Percentiles rank a stretch among this genome's conserved stretches.
phyloP scores from a whole-genome alignment of 163 green algal genomes.

The Chloromonas sp. region DNA sequence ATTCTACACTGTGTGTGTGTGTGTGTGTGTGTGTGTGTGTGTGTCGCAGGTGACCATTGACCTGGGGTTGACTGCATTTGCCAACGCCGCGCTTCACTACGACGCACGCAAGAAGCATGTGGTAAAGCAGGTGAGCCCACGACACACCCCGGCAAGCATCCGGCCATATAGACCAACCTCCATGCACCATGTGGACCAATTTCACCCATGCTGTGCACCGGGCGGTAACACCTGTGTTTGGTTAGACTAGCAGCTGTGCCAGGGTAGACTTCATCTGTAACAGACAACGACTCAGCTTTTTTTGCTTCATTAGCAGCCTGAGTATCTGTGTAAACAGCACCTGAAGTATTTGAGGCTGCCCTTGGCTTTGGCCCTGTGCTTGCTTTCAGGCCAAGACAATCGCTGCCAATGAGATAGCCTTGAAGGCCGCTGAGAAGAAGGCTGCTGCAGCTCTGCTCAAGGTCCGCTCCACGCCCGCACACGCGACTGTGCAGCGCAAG shows the following conservation, averaged over 20 bases:
- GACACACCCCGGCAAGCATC: too few species aligned
- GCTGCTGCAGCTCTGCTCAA: constrained; percentile 56
- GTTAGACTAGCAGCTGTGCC: too few species aligned
- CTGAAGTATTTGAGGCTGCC: neutral
- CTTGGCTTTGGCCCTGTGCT: neutral
- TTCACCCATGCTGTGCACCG: too few species aligned
- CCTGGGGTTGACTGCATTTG: constrained; percentile 71
- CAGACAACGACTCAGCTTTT: too few species aligned
- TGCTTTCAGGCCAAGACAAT: constrained; percentile 47
- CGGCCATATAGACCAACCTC: too few species aligned
- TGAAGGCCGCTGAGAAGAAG: constrained; percentile 74
- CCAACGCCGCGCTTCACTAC: constrained; percentile 78
- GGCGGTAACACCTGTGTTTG: too few species aligned
- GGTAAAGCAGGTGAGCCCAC: constrained; percentile 52
- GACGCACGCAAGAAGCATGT: constrained; percentile 70
- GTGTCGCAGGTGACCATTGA: constrained; percentile 52
- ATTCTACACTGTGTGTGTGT: too few species aligned
- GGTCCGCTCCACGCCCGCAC: constrained; percentile 19
- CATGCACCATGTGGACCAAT: too few species aligned
- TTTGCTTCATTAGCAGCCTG: constrained; percentile 38
- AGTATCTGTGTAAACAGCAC: neutral
- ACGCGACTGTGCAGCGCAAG: constrained; percentile 54
- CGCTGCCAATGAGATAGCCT: constrained; percentile 40
- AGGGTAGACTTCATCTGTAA: too few species aligned
- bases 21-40: neutral